Percentiles rank a stretch among this genome's conserved stretches.
Conservation (phyloP, 306 rosid species). For the Cicer yamashitae region DNA sequence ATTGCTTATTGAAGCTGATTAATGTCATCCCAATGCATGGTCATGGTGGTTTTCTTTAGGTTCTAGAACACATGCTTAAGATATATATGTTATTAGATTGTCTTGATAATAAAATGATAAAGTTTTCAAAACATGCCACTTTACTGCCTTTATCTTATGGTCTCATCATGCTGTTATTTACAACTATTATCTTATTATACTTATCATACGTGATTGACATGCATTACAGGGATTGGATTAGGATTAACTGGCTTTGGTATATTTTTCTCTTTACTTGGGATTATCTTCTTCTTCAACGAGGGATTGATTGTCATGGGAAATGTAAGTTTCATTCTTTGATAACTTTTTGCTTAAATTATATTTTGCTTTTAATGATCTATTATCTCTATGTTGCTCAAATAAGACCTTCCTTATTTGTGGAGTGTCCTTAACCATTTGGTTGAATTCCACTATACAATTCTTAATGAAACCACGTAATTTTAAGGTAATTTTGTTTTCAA, state of each 20-base stretch:
- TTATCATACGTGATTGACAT: constrained; percentile 44
- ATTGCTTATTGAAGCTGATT: not conserved
- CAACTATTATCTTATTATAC: constrained; percentile 18
- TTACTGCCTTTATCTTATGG: constrained; percentile 25
- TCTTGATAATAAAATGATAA: not conserved
- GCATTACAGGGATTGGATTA: constrained; percentile 81
- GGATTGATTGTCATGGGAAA: constrained; percentile 87
- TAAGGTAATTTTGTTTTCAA: constrained; percentile 58
- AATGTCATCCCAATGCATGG: constrained; percentile 16
- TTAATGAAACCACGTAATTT: constrained; percentile 89
- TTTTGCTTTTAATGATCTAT: constrained; percentile 21
- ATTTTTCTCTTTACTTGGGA: constrained; percentile 84
- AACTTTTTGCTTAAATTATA: constrained; percentile 29
- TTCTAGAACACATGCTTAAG: constrained; percentile 22
- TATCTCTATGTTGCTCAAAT: constrained; percentile 42
- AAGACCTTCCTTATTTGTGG: constrained; percentile 87
- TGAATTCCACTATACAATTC: constrained; percentile 87
- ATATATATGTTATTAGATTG: constrained; percentile 26
- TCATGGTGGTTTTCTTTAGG: constrained; percentile 31
- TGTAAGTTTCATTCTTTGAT: constrained; percentile 52
- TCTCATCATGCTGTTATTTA: constrained; percentile 30
- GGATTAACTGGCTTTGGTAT: constrained; percentile 91
- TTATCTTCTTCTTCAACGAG: constrained; percentile 86
- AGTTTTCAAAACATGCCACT: not conserved
- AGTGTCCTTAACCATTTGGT: constrained; percentile 68